Base-by-base conservation (phyloP, 202 grass and related monocot genomes). In the Brachypodium distachyon region DNA sequence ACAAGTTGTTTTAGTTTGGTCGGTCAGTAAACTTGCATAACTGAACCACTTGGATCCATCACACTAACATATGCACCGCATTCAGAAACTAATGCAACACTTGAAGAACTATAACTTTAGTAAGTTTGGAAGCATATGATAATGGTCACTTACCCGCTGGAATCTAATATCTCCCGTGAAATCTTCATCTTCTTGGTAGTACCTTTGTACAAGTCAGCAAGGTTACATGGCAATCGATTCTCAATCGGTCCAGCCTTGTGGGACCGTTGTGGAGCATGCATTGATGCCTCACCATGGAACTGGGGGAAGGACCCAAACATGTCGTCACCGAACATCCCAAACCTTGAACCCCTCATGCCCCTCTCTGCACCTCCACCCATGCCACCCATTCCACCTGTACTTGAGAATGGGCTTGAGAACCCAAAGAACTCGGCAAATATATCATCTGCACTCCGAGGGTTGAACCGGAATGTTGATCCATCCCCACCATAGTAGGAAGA, bases 381-480 rank as follows among this genome's bases (percentile, higher is more conserved):
- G 50, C 82, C 83, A 44, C 90, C 78, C 83, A 77, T 73, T 34
- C 81, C 79, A 32, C 90, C 79, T 81, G 82, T 89, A 56, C 73
- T 44, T 66, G 84, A 79, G 85, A 91, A 95, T 17, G 86, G 88
- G 51, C 86, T 85, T 3, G 86, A 80, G 50, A 89, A 89, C 12
- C 92, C 89, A 59, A 96, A 96, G 70, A 96, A 96, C 76, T 96
- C 92, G 0, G 86, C 81, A 59, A 96, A 96, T 62, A 96, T 89
- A 39, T 96, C 92, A 0, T 96, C 89, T 12, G 92, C 86, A 12
- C 76, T 95, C 34, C 86, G 87, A 61, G 88, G 83, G 49, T 95
- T 96, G 83, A 93, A 97, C 16, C 27, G 87, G 83, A 93, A 97
- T 23, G 83, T 54, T 0, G 76, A 57, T 0, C 73, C 52, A 55